Conservation (phyloP, 768 basidiomycete genomes). For the Lactifluus rugatus region DNA sequence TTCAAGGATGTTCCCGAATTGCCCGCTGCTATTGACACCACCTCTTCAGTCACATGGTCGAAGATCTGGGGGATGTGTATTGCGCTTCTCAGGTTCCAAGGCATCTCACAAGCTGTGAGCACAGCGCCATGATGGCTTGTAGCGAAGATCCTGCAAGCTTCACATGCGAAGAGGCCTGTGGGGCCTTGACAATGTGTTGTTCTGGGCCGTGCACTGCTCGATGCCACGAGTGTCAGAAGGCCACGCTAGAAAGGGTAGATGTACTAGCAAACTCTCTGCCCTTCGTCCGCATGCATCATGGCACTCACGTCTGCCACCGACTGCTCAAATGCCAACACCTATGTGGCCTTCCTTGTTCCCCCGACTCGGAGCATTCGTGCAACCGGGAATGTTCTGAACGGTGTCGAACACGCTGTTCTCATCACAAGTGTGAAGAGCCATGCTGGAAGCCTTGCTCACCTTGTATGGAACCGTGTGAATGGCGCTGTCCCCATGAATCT, state of each 20-base stretch:
- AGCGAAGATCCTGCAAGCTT: conserved; percentile 9
- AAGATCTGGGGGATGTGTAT: conserved; percentile 19
- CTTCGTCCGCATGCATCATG: conserved; percentile 19
- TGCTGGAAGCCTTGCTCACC: conserved; percentile 26
- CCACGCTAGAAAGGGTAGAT: not conserved
- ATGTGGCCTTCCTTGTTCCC: conserved; percentile 24
- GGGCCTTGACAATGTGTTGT: conserved; percentile 22
- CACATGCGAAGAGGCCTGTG: conserved; percentile 23
- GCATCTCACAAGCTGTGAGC: conserved; percentile 25
- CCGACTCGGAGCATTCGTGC: conserved; percentile 21
- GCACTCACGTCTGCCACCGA: conserved; percentile 25
- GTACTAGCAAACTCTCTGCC: not conserved
- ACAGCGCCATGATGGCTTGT: conserved; percentile 19
- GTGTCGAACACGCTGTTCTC: conserved; percentile 25
- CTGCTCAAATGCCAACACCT: conserved; percentile 25
- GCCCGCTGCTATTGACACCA: not conserved
- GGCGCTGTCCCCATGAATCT: conserved; percentile 26
- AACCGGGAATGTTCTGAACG: conserved; percentile 21
- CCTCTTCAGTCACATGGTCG: conserved; percentile 21
- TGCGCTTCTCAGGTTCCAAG: conserved; percentile 23
- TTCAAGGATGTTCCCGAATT: not conserved
- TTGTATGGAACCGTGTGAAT: conserved; percentile 28
- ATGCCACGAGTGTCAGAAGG: conserved; percentile 25
- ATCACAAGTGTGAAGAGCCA: conserved; percentile 23
- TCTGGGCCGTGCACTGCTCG: conserved; percentile 23